These are phyloP conservation scores for Mimosa pudica DNA, from an alignment of 306 rosid species.

Conservation along the genomic window DNA sequence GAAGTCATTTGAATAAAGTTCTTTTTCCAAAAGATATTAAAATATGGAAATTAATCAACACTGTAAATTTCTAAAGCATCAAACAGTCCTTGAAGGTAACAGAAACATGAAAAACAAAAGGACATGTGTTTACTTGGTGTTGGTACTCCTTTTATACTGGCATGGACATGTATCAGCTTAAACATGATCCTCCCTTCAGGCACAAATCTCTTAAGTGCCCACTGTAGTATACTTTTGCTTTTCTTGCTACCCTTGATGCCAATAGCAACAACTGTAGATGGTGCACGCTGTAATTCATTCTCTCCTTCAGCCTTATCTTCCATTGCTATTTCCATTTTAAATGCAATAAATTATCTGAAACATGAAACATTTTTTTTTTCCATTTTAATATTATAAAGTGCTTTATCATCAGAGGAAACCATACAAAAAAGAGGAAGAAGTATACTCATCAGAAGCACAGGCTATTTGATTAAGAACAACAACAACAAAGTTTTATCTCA, in stretches of 20 bases:
- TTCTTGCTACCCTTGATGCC: conserved; percentile 80
- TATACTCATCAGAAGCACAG: not conserved
- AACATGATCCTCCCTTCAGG: conserved; percentile 65
- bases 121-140: conserved; percentile 70
- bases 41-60: not conserved
- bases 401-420: not conserved
- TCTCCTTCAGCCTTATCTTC: conserved; percentile 41
- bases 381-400: not conserved
- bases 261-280: conserved; percentile 57
- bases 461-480: not conserved
- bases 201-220: conserved; percentile 87
- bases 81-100: not conserved
- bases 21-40: conserved; percentile 1
- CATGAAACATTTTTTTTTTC: not conserved
- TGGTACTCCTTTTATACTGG: conserved; percentile 71
- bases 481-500: not conserved
- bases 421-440: not conserved
- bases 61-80: conserved; percentile 22
- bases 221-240: conserved; percentile 68
- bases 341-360: conserved; percentile 32
- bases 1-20: conserved; percentile 3
- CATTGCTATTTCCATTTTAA: conserved; percentile 39
- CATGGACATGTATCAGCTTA: conserved; percentile 77
- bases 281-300: conserved; percentile 35
- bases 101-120: conserved; percentile 24